Base-by-base conservation (phyloP, 257 asterid genomes). In the Capsicum chinense region DNA sequence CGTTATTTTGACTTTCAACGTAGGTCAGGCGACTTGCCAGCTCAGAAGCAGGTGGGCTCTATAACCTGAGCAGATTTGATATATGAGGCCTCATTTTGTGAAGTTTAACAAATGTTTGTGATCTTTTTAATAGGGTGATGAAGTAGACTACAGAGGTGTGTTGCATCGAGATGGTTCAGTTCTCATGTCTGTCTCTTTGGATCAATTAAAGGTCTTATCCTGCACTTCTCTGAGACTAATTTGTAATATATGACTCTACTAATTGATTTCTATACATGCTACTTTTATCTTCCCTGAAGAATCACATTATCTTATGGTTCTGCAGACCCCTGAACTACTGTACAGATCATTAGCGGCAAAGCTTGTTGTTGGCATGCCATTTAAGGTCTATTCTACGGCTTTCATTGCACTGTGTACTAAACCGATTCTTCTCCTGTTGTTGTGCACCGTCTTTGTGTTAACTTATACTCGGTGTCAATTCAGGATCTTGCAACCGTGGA, bases 121-220 rank as follows among this genome's bases (percentile, higher is more conserved):
- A 62, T 39, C 66, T 85, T 60, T 67, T 48, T 79, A 83, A 82
- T 88, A 97, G 99, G 99, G 99, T 56, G 99, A 97, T 84, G 99
- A 93, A 84, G 99, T 97, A 80, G 99, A 97, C 83, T 97, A 88
- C 87, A 90, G 99, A 87, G 99, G 99, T n/a, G 97, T 87, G 79
- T 94, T 97, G 88, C 99, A 95, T 86, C 99, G 99, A 84, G 99
- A 97, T 92, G 99, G 99, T 84, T 97, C 99, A 13, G 99, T 97
- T 86, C 90, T 97, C 87, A 90, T 97, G 99, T 90, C 99, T 5
- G 93, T 95, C 88, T 88, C 98, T 69, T 91, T 95, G 89, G 95
- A 97, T 92, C 98, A 93, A 88, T 88, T 97, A 89, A 95, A 97
- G 99, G 99, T 96, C 56, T 74, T 76, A 58, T 62, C 79, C 76